Percentiles rank a stretch among this genome's conserved stretches.
phyloP scores from a whole-genome alignment of 805 yeast genomes.

The Metschnikowia santaceciliae region DNA sequence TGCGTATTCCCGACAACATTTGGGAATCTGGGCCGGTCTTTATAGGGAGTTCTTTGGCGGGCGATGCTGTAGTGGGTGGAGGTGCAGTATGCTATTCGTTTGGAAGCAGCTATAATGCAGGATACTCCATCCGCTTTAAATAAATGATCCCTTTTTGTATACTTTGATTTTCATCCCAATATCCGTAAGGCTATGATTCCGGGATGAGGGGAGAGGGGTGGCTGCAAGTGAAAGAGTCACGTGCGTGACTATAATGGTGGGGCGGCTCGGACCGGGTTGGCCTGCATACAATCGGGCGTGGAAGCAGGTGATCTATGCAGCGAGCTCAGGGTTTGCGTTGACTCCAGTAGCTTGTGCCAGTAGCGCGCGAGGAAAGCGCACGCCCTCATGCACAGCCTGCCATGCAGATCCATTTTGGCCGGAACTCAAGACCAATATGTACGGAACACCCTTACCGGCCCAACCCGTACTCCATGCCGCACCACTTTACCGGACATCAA shows the following conservation, averaged over 20 bases:
- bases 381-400: neutral
- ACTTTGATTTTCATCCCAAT: too few species aligned
- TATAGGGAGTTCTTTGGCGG: slow-evolving; percentile 49
- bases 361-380: neutral
- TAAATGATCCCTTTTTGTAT: neutral
- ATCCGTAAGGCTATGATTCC: neutral
- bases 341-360: neutral
- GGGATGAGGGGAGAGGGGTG: neutral
- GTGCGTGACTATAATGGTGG: neutral
- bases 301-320: neutral
- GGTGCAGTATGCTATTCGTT: slow-evolving; percentile 84
- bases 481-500: neutral
- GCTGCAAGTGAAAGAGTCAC: neutral
- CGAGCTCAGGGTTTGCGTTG: neutral
- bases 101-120: slow-evolving; percentile 45
- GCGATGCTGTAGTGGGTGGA: slow-evolving; percentile 47
- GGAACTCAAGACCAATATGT: neutral
- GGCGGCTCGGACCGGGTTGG: neutral
- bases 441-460: neutral
- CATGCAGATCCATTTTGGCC: neutral
- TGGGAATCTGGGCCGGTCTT: slow-evolving; percentile 49
- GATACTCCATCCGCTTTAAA: slow-evolving; percentile 11
- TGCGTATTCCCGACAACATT: slow-evolving; percentile 23
- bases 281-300: neutral
- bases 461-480: neutral